These are phyloP conservation scores for Aurantiochytrium sp. DNA, from an alignment of 108 stramenopile species.

Conservation along the genomic window DNA sequence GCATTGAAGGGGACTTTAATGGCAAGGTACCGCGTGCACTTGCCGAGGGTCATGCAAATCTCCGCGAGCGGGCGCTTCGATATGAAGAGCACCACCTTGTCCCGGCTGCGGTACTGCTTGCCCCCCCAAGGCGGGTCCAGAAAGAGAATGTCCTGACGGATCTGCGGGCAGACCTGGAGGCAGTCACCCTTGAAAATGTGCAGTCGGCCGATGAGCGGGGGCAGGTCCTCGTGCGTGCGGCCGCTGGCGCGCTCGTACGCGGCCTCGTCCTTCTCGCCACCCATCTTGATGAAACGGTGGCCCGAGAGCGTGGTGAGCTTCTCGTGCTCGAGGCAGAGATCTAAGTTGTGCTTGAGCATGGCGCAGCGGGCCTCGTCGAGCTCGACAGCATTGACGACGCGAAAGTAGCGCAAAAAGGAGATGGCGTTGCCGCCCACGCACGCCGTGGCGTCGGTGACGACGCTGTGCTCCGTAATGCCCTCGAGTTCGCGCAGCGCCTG, in stretches of 20 bases:
- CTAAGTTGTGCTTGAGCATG: conserved; percentile 42
- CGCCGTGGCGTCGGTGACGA: conserved; percentile 41
- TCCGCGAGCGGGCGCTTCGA: conserved; percentile 29
- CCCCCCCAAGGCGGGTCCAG: conserved; percentile 51
- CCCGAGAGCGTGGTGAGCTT: no score
- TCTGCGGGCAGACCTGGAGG: conserved; percentile 26
- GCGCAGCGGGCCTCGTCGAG: conserved; percentile 10
- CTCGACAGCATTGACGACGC: conserved; percentile 33
- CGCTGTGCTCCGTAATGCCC: conserved; percentile 23
- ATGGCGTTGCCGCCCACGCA: conserved; percentile 53
- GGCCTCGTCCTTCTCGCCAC: neutral
- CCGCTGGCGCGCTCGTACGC: neutral
- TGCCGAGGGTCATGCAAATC: conserved; percentile 31
- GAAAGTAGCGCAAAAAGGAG: conserved; percentile 38
- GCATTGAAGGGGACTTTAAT: conserved; percentile 38
- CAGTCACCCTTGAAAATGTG: conserved; percentile 25
- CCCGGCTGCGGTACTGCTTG: conserved; percentile 37
- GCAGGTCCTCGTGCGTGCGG: neutral
- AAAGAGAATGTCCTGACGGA: conserved; percentile 38
- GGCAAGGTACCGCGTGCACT: conserved; percentile 33
- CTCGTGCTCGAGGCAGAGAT: neutral
- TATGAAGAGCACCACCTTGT: conserved; percentile 33
- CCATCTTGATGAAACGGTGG: neutral
- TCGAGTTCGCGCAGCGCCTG: conserved; percentile 35
- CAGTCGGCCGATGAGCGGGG: neutral